Evolutionary conservation across 2,329 filamentous ascomycete genomes (phyloP).

Genomic region (Penicillium sp.): DNA sequence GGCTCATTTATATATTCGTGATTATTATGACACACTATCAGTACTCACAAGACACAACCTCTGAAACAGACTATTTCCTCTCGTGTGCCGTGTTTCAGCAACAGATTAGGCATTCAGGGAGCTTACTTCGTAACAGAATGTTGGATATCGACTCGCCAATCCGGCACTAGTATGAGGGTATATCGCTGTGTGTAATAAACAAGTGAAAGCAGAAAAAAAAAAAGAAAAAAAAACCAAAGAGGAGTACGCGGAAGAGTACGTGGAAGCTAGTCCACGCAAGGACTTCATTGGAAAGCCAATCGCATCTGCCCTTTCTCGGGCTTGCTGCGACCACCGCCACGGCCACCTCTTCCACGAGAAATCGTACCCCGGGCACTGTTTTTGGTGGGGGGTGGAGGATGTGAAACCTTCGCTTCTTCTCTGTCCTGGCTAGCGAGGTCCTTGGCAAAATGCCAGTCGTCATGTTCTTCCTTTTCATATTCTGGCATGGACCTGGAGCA

Average conservation of each 20-base stretch:
- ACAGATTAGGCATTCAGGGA: neutral
- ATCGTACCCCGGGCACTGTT: constrained; percentile 17
- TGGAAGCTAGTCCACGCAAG: neutral
- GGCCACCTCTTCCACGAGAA: constrained; percentile 26
- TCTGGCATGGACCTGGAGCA: constrained; percentile 64
- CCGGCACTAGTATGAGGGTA: neutral
- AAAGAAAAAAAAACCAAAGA: neutral
- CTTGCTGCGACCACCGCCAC: constrained; percentile 28
- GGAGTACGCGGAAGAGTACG: neutral
- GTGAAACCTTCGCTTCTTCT: constrained; percentile 25
- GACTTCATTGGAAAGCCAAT: constrained; percentile 34
- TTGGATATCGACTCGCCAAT: neutral
- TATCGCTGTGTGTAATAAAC: neutral
- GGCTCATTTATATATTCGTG: too few species aligned
- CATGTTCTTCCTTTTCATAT: constrained; percentile 68
- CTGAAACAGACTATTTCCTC: too few species aligned
- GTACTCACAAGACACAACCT: too few species aligned
- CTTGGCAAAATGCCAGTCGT: constrained; percentile 93
- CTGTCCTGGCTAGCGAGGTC: constrained; percentile 71
- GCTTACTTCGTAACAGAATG: neutral
- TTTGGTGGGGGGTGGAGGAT: constrained; percentile 12
- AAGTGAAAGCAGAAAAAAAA: neutral
- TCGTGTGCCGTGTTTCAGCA: neutral
- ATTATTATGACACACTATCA: too few species aligned
- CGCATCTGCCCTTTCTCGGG: constrained; percentile 40